These are phyloP conservation scores for Claviceps fusiformis DNA, from an alignment of 2,329 filamentous ascomycete species.

Conservation along the genomic window DNA sequence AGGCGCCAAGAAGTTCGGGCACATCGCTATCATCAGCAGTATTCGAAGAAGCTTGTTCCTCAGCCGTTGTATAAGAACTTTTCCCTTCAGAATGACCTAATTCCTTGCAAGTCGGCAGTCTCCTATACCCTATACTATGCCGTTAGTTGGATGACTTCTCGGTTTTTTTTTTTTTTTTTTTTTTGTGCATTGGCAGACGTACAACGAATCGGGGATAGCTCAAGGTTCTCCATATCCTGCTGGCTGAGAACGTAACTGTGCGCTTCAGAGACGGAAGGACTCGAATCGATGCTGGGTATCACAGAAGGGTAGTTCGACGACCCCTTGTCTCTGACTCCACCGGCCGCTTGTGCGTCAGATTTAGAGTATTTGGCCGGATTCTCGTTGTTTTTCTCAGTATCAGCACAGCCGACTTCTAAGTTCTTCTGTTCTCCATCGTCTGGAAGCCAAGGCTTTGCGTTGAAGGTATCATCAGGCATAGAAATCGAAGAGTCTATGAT, in stretches of 20 bases:
- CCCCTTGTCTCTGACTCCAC: constrained; percentile 11
- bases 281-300: constrained; percentile 20
- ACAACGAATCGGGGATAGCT: constrained; percentile 23
- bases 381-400: background rate
- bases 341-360: background rate
- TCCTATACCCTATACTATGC: constrained; percentile 12
- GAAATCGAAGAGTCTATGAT: constrained; percentile 5
- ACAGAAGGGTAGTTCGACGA: constrained; percentile 23
- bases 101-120: constrained; percentile 8
- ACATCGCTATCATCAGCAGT: background rate
- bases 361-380: background rate
- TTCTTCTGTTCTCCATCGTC: background rate
- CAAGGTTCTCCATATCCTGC: constrained; percentile 21
- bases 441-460: background rate
- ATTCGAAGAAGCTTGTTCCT: constrained; percentile 6
- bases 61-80: constrained; percentile 15
- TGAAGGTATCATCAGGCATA: background rate
- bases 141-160: background rate
- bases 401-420: background rate
- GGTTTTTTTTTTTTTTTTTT: background rate
- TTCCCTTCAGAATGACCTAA: constrained; percentile 11
- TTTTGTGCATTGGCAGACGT: constrained; percentile 5
- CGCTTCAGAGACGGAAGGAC: constrained; percentile 14
- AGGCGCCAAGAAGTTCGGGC: background rate
- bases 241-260: constrained; percentile 17